Base-by-base conservation (phyloP, 163 green algal genomes). In the Scenedesmus sp. region DNA sequence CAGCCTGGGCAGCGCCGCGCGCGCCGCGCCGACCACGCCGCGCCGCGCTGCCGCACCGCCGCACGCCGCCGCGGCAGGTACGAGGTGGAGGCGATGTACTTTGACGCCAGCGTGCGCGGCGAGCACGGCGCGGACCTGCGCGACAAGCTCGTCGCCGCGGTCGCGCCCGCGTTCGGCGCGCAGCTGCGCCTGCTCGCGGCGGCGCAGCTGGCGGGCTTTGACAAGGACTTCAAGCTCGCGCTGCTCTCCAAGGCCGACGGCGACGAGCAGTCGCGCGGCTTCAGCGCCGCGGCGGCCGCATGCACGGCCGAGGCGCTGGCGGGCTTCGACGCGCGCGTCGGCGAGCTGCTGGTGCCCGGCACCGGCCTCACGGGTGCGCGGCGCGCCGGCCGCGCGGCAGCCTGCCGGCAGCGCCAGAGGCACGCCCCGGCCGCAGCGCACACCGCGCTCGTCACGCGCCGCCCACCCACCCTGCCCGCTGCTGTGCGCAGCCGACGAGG, bases 41-140 rank as follows among this genome's bases (percentile, higher is more conserved):
- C 10, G 39, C 39, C 39, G 6, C 39, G 6, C 39, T 56, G 18
- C 22, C 18, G n/a, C 22, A 28, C 50, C 1, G 15, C 24, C 6
- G 6, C 18, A 14, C 26, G 24, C 18, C 31, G 3, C 34, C 45
- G 34, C 39, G 79, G 56, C 86, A 94, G 92, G 33, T 99, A 99
- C 78, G 92, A 99, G 58, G 86, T 90, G 53, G 96, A 99, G 77
- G 93, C 96, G 17, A 81, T 87, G 39, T 98, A 97, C 76, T 99
- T 99, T 88, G 95, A 98, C 70, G 60, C 73, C 13, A 62, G 60
- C 4, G 94, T 98, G 56, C 84, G 90, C 28, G 70, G 78, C 18
- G 87, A 87, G 60, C 95, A 96, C 87, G 79, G 85, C 14, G 63
- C 57, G 22, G 92, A 94, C 62, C 89, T 98, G 77, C 33, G 77